These are phyloP conservation scores for Phytophthora syringae DNA, from an alignment of 352 stramenopile species.

Conservation along the genomic window DNA sequence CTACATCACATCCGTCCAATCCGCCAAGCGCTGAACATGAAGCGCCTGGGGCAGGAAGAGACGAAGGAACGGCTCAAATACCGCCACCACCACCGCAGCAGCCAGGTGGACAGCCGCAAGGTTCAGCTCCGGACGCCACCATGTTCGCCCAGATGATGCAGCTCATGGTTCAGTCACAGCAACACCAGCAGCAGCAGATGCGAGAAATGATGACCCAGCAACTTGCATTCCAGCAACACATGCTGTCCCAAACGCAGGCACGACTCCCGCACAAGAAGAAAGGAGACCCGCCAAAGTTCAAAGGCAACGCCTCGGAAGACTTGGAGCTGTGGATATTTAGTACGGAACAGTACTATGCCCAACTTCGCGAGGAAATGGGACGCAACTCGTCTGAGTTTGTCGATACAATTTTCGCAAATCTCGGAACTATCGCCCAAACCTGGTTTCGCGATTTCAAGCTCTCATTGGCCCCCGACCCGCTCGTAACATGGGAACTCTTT, in stretches of 20 bases:
- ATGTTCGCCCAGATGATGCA: neutral
- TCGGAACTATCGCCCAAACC: neutral
- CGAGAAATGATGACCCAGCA: too few relatives aligned
- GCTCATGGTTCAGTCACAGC: neutral
- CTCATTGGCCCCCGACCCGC: neutral
- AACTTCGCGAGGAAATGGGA: too few relatives aligned
- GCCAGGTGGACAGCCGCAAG: neutral
- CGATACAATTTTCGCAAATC: constrained; percentile 9
- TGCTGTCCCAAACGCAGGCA: too few relatives aligned
- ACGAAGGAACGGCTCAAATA: neutral
- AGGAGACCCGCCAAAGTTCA: too few relatives aligned
- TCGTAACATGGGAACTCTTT: constrained; percentile 2
- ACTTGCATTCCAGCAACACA: neutral
- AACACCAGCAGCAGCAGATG: too few relatives aligned
- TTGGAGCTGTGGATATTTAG: too few relatives aligned
- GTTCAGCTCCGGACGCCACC: neutral
- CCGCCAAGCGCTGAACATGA: neutral
- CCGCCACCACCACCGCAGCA: too few relatives aligned
- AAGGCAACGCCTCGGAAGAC: too few relatives aligned
- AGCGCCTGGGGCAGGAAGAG: neutral
- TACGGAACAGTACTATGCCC: too few relatives aligned
- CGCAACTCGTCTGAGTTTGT: neutral
- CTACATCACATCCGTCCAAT: neutral
- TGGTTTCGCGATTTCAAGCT: constrained; percentile 20
- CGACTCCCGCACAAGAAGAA: too few relatives aligned